phyloP scores from a whole-genome alignment of 1,284 basidiomycete species.

The Heterobasidion parviporum region DNA sequence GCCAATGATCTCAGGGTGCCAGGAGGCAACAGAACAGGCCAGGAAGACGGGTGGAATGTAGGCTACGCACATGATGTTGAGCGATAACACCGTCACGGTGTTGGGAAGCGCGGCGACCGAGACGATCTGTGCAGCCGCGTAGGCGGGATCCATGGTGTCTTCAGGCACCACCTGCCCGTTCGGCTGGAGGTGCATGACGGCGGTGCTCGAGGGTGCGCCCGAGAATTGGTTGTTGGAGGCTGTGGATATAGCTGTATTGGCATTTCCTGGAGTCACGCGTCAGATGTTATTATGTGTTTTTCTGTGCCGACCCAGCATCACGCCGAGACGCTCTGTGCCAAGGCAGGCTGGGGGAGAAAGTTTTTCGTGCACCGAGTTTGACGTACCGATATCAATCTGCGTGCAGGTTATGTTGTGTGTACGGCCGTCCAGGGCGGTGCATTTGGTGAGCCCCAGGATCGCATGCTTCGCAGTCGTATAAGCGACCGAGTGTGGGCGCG shows the following conservation, averaged over 20 bases:
- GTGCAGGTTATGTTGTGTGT: constrained; percentile 44
- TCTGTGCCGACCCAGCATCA: too few species aligned
- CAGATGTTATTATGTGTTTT: too few species aligned
- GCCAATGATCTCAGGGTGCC: neutral
- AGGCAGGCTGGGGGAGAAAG: neutral
- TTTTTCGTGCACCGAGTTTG: neutral
- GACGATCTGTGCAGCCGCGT: constrained; percentile 66
- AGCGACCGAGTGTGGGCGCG: constrained; percentile 57
- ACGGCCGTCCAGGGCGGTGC: constrained; percentile 69
- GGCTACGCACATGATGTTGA: constrained; percentile 63
- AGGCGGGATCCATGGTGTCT: constrained; percentile 56
- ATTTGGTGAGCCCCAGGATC: constrained; percentile 67
- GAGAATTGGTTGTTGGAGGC: constrained; percentile 10
- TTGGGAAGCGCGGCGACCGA: constrained; percentile 63
- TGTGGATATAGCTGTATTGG: neutral
- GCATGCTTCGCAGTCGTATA: constrained; percentile 80
- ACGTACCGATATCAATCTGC: neutral
- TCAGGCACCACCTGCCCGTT: constrained; percentile 56
- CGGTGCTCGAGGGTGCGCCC: neutral
- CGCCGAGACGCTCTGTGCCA: neutral
- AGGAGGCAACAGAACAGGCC: too few species aligned
- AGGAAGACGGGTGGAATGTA: neutral
- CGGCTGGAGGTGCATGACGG: constrained; percentile 60
- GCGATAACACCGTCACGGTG: constrained; percentile 61
- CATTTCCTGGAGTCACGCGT: neutral